Conservation (phyloP, 169 alveolate genomes). For the Eimeria praecox region DNA sequence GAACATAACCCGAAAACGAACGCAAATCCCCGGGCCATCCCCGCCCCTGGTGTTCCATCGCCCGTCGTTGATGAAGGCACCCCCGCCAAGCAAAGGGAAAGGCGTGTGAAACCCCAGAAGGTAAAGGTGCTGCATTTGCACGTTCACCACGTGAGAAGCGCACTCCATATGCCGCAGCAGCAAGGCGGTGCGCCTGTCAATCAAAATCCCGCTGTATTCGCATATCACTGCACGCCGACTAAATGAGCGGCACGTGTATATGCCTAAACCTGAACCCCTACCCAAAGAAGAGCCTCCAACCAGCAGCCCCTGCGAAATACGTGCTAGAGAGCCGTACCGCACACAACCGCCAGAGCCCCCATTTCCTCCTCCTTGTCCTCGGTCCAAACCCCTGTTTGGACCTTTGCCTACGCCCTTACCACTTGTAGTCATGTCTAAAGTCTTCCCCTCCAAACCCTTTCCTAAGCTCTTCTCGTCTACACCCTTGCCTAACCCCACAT, state of each 20-base stretch:
- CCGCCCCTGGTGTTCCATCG: constrained; percentile 78
- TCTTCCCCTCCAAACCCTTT: neutral
- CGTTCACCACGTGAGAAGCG: constrained; percentile 80
- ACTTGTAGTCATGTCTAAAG: neutral
- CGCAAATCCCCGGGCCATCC: constrained; percentile 81
- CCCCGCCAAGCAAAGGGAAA: constrained; percentile 73
- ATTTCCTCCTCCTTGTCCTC: neutral
- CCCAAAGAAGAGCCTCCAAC: constrained; percentile 75
- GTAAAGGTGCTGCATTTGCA: constrained; percentile 81
- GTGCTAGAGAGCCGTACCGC: neutral
- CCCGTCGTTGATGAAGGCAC: constrained; percentile 82
- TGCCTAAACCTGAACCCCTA: constrained; percentile 76
- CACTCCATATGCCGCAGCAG: constrained; percentile 72
- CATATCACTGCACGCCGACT: constrained; percentile 29
- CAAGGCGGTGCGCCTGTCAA: constrained; percentile 78
- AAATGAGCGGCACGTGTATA: constrained; percentile 55
- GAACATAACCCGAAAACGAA: constrained; percentile 66
- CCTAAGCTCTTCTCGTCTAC: neutral
- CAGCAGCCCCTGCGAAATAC: constrained; percentile 50
- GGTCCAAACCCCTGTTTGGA: neutral
- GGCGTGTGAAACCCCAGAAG: constrained; percentile 78
- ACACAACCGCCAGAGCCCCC: neutral
- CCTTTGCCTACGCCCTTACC: neutral
- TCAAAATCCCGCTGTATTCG: constrained; percentile 77
- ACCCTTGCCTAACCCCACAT: neutral